These are phyloP conservation scores for Leccinum holopus DNA, from an alignment of 1,284 basidiomycete species.

Conservation along the genomic window DNA sequence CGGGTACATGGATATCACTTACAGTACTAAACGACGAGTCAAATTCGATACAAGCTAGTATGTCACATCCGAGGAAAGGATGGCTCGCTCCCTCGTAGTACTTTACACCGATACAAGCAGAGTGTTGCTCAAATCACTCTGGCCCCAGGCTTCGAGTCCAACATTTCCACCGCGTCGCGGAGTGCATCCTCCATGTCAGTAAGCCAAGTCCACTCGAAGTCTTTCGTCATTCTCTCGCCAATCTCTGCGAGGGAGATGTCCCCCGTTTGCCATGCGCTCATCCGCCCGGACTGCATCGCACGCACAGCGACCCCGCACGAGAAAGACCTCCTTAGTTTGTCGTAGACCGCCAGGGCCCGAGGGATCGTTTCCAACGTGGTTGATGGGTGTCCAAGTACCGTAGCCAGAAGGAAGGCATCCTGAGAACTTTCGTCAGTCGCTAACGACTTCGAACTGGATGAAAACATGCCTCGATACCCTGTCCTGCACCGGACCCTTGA, in stretches of 20 bases:
- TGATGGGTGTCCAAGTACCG: constrained; percentile 42
- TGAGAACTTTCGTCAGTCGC: constrained; percentile 12
- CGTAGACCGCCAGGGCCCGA: constrained; percentile 41
- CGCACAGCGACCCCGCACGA: constrained; percentile 31
- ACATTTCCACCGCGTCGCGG: constrained; percentile 21
- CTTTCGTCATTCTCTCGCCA: constrained; percentile 18
- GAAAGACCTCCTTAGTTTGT: constrained; percentile 43
- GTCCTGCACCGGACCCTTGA: constrained; percentile 55
- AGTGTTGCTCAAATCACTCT: not conserved
- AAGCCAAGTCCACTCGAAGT: constrained; percentile 33
- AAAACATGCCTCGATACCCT: constrained; percentile 49
- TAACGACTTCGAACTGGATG: too few species aligned
- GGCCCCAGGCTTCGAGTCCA: constrained; percentile 7
- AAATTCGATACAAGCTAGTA: not conserved
- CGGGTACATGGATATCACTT: too few species aligned
- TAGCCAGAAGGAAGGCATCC: constrained; percentile 43
- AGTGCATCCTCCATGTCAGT: constrained; percentile 26
- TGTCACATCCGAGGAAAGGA: not conserved
- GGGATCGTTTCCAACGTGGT: constrained; percentile 38
- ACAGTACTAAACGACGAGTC: too few species aligned
- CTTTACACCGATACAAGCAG: not conserved
- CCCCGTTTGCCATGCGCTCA: constrained; percentile 15
- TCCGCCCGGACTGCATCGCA: constrained; percentile 18
- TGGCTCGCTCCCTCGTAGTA: not conserved
- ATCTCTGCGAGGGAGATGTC: constrained; percentile 14